Evolutionary conservation across 345 rosid genomes (phyloP).

Genomic region (Eucalyptus microcorys): DNA sequence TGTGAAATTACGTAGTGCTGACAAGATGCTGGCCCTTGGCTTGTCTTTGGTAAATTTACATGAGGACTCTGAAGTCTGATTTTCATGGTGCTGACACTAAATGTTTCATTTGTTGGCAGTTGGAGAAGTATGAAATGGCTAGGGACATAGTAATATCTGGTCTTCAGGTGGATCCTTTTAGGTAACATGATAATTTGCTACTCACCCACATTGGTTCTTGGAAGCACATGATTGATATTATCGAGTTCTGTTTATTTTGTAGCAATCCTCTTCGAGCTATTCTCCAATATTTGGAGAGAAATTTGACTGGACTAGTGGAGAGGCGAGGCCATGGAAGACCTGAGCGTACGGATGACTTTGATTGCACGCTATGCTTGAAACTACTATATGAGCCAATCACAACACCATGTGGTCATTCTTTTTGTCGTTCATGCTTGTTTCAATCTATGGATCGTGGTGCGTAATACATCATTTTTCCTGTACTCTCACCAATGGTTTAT

Average conservation of each 20-base stretch:
- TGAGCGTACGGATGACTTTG: constrained; percentile 77
- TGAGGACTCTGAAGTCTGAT: neutral
- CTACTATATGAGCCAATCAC: constrained; percentile 81
- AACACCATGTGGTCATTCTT: constrained; percentile 95
- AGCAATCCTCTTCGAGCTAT: constrained; percentile 70
- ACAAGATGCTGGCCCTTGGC: neutral
- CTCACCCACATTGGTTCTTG: neutral
- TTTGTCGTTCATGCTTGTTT: constrained; percentile 81
- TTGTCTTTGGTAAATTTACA: neutral
- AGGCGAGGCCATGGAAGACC: constrained; percentile 31
- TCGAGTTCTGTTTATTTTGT: constrained; percentile 7
- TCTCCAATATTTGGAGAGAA: constrained; percentile 54
- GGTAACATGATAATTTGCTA: constrained; percentile 11
- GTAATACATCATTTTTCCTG: neutral
- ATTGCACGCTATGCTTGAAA: constrained; percentile 88
- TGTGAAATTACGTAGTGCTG: neutral
- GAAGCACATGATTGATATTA: neutral
- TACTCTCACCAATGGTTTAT: neutral
- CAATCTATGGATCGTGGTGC: constrained; percentile 92
- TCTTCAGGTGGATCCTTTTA: constrained; percentile 81
- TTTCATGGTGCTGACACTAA: neutral
- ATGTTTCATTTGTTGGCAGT: constrained; percentile 18
- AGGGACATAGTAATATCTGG: constrained; percentile 69
- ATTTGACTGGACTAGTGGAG: constrained; percentile 8
- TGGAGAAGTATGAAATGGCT: constrained; percentile 84